Conservation (phyloP, 2,329 filamentous ascomycete species). For the Akanthomyces lecanii region DNA sequence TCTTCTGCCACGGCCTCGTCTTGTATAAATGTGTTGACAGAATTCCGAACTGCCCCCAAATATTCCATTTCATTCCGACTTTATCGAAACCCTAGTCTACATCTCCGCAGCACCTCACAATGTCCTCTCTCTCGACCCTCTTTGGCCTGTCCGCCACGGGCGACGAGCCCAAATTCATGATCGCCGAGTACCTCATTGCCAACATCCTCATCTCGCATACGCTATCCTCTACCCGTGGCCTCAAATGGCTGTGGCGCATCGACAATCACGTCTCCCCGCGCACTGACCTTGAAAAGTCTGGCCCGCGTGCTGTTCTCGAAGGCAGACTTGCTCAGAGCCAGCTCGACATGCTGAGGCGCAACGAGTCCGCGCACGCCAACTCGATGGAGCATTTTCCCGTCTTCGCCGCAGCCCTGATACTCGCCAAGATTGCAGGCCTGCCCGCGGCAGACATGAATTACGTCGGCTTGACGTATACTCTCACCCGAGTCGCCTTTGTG, state of each 20-base stretch:
- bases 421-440: slow-evolving; percentile 8
- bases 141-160: not conserved
- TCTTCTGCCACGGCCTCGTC: no score
- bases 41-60: no score
- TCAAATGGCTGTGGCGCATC: not conserved
- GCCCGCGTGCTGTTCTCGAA: slow-evolving; percentile 9
- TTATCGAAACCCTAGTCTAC: no score
- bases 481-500: not conserved
- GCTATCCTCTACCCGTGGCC: not conserved
- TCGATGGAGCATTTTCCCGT: slow-evolving; percentile 15
- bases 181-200: slow-evolving; percentile 13
- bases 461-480: slow-evolving; percentile 2
- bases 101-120: not conserved
- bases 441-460: slow-evolving; percentile 6
- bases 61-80: no score
- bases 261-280: slow-evolving; percentile 16
- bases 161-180: not conserved
- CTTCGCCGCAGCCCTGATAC: slow-evolving; percentile 5
- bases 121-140: not conserved
- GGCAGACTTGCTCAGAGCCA: slow-evolving; percentile 3
- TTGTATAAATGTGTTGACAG: no score
- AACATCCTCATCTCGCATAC: slow-evolving; percentile 9
- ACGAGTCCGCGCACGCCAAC: slow-evolving; percentile 11
- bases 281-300: slow-evolving; percentile 3
- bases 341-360: slow-evolving; percentile 12